Evolutionary conservation across 257 asterid genomes (phyloP), one percentile per base, ranked within the genome.

Genomic region (Misopates orontium): DNA sequence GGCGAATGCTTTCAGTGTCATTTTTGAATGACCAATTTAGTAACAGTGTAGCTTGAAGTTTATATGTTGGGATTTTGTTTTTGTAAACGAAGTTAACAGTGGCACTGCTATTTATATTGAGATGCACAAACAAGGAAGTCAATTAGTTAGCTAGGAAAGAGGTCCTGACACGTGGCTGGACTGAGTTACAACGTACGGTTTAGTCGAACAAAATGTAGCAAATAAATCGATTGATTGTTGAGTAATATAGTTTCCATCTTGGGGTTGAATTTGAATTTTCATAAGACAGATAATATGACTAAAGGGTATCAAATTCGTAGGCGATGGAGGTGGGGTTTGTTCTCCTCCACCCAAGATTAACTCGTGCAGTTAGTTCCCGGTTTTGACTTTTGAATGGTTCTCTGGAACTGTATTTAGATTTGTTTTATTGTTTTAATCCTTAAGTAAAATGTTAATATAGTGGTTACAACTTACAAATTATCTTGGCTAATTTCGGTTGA

Each of bases 281-380:
- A 7, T 2, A n/a, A 50, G 11, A 8, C 19, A 13, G 56, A 15
- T 52, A 52, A 52, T 21, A 10, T n/a, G 20, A 53, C 25, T 9
- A 21, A 15, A 20, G 31, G 15, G 20, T 21, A 52, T 19, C 25
- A 19, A 18, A 51, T 51, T 53, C 10, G 23, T 6, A 21, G 16
- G 58, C 58, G 36, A 53, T 20, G 32, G 17, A 8, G 25, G 58
- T 54, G 60, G 60, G 31, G 40, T 54, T 54, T 20, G 59, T 19
- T 54, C 4, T 31, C 14, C 14, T 22, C 11, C 36, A 54, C 23
- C 39, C 39, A 51, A 54, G 13, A 12, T 54, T 36, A 36, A 36
- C 42, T 36, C 42, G 42, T 36, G 6, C 42, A 36, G 42, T 36
- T 36, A 28, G 36, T 28, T 28, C 6, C 36, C 2, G 42, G 4